phyloP scores from a whole-genome alignment of 1,139 yeast species.

The Kurtzmaniella natalensis region DNA sequence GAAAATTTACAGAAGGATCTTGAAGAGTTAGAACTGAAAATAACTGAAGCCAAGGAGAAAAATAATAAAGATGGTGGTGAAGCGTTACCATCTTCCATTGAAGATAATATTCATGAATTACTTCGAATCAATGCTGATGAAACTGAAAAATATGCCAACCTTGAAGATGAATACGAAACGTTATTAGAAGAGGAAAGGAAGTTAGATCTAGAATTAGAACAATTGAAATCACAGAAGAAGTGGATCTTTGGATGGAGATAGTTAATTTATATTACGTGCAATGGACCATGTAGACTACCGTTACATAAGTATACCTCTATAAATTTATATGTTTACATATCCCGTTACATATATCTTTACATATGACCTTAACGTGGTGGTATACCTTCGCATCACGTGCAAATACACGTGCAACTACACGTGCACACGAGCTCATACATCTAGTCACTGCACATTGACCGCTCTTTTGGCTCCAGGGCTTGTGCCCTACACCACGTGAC shows the following conservation, averaged over 20 bases:
- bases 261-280: not conserved
- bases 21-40: slow-evolving; percentile 43
- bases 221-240: slow-evolving; percentile 18
- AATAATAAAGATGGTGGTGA: slow-evolving; percentile 7
- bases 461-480: too few relatives aligned
- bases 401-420: too few relatives aligned
- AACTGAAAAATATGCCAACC: slow-evolving; percentile 49
- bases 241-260: slow-evolving; percentile 33
- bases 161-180: slow-evolving; percentile 45
- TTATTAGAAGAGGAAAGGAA: slow-evolving; percentile 25
- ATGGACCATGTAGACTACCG: too few relatives aligned
- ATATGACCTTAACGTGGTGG: too few relatives aligned
- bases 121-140: slow-evolving; percentile 50
- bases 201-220: slow-evolving; percentile 25
- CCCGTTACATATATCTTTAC: too few relatives aligned
- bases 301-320: too few relatives aligned
- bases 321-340: too few relatives aligned
- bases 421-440: too few relatives aligned
- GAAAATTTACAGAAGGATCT: slow-evolving; percentile 52
- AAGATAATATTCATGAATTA: slow-evolving; percentile 45
- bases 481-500: slow-evolving; percentile 2
- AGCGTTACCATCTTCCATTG: slow-evolving; percentile 40
- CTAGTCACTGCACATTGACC: too few relatives aligned
- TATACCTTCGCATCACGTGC: too few relatives aligned
- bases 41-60: slow-evolving; percentile 10